These are phyloP conservation scores for Fusarium graminum DNA, from an alignment of 2,329 filamentous ascomycete species.

Conservation along the genomic window DNA sequence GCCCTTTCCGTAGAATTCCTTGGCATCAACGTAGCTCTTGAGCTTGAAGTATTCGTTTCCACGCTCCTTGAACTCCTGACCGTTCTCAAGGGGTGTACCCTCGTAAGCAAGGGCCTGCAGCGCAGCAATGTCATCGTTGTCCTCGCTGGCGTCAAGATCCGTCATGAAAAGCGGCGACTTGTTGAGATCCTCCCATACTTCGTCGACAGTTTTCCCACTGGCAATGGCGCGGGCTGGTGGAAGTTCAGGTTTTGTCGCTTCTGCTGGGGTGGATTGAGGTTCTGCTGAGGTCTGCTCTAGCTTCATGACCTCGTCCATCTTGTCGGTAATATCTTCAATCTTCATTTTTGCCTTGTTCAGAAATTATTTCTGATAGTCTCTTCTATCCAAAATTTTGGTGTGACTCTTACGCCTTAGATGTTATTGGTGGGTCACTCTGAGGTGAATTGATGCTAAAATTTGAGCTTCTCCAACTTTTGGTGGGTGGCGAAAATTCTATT, in stretches of 20 bases:
- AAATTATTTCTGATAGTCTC: not conserved
- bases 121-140: constrained; percentile 87
- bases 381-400: constrained; percentile 6
- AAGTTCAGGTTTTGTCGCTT: constrained; percentile 58
- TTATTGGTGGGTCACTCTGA: constrained; percentile 24
- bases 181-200: constrained; percentile 69
- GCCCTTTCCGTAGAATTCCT: constrained; percentile 93
- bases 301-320: constrained; percentile 55
- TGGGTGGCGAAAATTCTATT: constrained; percentile 47
- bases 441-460: constrained; percentile 43
- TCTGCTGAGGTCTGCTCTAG: constrained; percentile 29
- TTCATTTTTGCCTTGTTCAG: constrained; percentile 49
- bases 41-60: constrained; percentile 89
- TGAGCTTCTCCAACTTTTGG: constrained; percentile 45
- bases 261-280: constrained; percentile 11
- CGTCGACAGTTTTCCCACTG: constrained; percentile 64
- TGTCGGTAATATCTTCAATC: constrained; percentile 60
- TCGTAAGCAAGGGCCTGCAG: constrained; percentile 93
- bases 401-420: constrained; percentile 17
- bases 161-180: constrained; percentile 94
- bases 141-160: constrained; percentile 84
- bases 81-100: constrained; percentile 87
- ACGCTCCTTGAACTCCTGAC: constrained; percentile 86
- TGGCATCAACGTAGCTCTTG: constrained; percentile 82
- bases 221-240: constrained; percentile 60